Evolutionary conservation across 129 eudicot genomes (phyloP).

Genomic region (Deinandra increscens): DNA sequence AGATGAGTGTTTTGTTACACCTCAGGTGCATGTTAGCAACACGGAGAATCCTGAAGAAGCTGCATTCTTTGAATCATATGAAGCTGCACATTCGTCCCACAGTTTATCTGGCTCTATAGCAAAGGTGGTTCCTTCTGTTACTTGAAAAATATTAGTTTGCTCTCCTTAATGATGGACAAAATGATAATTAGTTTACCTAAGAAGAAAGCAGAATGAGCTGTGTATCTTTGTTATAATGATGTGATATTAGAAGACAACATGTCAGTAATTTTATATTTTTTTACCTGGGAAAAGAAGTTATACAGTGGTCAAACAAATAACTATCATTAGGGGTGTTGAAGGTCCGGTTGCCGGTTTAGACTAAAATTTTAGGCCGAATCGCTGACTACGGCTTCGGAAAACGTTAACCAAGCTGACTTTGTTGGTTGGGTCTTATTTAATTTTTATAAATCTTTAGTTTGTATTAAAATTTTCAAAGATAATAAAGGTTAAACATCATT

Average conservation of each 20-base stretch:
- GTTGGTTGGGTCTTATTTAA: neutral
- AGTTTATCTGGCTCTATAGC: conserved; percentile 82
- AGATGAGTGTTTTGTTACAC: conserved; percentile 6
- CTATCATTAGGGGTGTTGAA: neutral
- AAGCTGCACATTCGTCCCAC: conserved; percentile 87
- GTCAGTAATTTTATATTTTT: conserved; percentile 1
- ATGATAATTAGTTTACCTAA: no score
- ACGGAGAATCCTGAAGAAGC: conserved; percentile 91
- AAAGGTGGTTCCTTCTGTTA: no score
- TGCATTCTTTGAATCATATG: conserved; percentile 89
- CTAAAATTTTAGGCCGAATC: neutral
- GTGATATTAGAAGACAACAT: neutral
- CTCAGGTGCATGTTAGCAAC: conserved; percentile 77
- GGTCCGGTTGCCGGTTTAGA: neutral
- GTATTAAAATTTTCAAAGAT: neutral
- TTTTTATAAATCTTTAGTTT: neutral
- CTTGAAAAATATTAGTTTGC: no score
- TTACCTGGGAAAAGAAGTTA: conserved; percentile 2
- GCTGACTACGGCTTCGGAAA: neutral
- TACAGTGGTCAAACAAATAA: conserved; percentile 15
- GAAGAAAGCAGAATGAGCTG: neutral
- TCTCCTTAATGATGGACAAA: no score
- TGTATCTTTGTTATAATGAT: neutral
- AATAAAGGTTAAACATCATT: neutral
- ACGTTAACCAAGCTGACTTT: neutral